A percentile compares a stretch with the other conserved stretches of the same genome.
Conservation (phyloP, 2,329 filamentous ascomycete species). For the Hyphodiscus sp. region DNA sequence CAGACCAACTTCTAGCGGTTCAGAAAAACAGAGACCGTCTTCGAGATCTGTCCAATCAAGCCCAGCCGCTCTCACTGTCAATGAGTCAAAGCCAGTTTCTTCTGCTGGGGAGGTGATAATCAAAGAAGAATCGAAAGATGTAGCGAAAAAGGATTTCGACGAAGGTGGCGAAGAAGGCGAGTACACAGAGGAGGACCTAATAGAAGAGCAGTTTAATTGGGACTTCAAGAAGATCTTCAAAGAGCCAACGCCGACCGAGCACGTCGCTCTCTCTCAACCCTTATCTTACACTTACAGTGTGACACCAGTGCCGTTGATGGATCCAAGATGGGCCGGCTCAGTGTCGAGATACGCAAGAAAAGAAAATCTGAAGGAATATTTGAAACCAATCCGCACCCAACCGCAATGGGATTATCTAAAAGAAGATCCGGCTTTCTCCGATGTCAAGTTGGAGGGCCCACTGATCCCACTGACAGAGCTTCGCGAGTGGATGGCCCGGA, state of each 20-base stretch:
- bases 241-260: constrained; percentile 31
- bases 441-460: constrained; percentile 13
- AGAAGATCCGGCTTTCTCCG: constrained; percentile 39
- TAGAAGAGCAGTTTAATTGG: constrained; percentile 33
- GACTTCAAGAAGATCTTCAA: constrained; percentile 36
- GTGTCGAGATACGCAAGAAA: constrained; percentile 40
- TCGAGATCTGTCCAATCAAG: neutral
- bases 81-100: neutral
- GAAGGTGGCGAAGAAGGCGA: constrained; percentile 4
- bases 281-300: constrained; percentile 38
- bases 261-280: constrained; percentile 43
- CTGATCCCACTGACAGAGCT: constrained; percentile 24
- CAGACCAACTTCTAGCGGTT: constrained; percentile 2
- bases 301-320: constrained; percentile 39
- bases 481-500: constrained; percentile 18
- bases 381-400: constrained; percentile 36
- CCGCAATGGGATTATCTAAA: constrained; percentile 36
- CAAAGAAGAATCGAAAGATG: neutral
- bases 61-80: neutral
- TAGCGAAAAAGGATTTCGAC: constrained; percentile 6
- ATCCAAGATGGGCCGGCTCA: constrained; percentile 38
- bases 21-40: neutral
- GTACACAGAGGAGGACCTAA: constrained; percentile 8
- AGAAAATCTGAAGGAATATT: constrained; percentile 38
- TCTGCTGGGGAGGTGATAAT: neutral